A percentile compares a stretch with the other conserved stretches of the same genome.
Conservation (phyloP, 306 rosid species). For the Vigna radiata region DNA sequence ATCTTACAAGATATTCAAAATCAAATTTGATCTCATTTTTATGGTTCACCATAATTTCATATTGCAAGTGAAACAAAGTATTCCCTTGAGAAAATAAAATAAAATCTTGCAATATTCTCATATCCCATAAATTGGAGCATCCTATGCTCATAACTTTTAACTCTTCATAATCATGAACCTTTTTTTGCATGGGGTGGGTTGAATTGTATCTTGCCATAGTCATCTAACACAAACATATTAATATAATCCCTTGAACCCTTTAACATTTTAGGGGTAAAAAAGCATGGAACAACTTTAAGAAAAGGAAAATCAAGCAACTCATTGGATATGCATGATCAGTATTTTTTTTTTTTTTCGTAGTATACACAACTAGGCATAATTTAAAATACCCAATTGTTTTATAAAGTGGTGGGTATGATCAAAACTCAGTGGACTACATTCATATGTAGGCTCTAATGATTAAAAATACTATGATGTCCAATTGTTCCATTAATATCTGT, state of each 20-base stretch:
- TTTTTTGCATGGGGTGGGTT: conserved; percentile 19
- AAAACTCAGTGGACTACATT: not conserved
- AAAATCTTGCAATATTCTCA: conserved; percentile 43
- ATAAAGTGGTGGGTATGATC: not conserved
- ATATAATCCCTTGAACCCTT: not conserved
- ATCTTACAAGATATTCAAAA: conserved; percentile 50
- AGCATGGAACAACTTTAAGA: conserved; percentile 20
- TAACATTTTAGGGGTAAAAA: conserved; percentile 7
- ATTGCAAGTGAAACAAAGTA: conserved; percentile 40
- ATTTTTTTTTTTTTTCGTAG: not conserved
- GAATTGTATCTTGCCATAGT: conserved; percentile 12
- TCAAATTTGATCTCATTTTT: conserved; percentile 44
- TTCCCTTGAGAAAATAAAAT: conserved; percentile 25
- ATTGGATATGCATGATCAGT: not conserved
- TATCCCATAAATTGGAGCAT: conserved; percentile 40
- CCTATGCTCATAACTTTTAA: conserved; percentile 29
- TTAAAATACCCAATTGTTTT: not conserved
- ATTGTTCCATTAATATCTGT: conserved; percentile 7
- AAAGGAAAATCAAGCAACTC: conserved; percentile 15
- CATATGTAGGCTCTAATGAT: conserved; percentile 5
- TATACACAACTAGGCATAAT: not conserved
- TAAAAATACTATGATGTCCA: conserved; percentile 9
- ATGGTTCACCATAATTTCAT: conserved; percentile 34
- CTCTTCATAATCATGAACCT: not conserved
- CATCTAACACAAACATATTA: not conserved